These are phyloP conservation scores for Ophiocordyceps robertsii DNA, from an alignment of 2,329 filamentous ascomycete genomes.

Conservation along the genomic window DNA sequence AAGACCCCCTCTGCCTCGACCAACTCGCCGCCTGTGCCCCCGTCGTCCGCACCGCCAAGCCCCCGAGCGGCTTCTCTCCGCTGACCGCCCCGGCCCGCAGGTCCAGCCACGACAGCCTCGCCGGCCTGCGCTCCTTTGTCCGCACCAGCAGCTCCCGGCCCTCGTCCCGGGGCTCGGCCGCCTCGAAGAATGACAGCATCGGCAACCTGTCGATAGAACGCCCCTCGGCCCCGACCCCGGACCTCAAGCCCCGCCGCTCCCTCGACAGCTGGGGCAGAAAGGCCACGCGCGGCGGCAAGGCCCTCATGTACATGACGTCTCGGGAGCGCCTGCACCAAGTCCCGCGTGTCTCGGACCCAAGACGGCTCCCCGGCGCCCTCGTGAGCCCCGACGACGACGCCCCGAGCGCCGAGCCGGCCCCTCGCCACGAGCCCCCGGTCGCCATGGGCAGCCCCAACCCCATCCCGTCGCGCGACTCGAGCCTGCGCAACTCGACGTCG, in stretches of 20 bases:
- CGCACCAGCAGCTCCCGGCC: constrained; percentile 39
- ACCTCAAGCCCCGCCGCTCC: constrained; percentile 39
- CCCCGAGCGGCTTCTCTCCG: constrained; percentile 61
- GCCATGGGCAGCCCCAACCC: constrained; percentile 26
- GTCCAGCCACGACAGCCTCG: constrained; percentile 32
- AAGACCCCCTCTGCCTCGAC: constrained; percentile 34
- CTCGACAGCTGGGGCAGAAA: constrained; percentile 52
- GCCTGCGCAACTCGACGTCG: constrained; percentile 42
- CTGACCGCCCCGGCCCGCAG: constrained; percentile 42
- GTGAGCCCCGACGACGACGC: constrained; percentile 18
- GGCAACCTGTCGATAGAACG: constrained; percentile 52
- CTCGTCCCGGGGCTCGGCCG: constrained; percentile 42
- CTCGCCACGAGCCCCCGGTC: constrained; percentile 38
- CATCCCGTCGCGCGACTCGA: constrained; percentile 57
- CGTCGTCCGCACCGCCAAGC: constrained; percentile 69
- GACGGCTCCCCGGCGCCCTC: background rate
- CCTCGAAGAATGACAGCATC: constrained; percentile 47
- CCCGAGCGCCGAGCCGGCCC: constrained; percentile 37
- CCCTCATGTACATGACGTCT: constrained; percentile 62
- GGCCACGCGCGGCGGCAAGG: constrained; percentile 36
- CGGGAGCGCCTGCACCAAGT: constrained; percentile 46
- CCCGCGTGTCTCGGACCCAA: constrained; percentile 14
- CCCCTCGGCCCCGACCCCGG: constrained; percentile 29
- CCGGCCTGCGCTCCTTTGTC: constrained; percentile 47
- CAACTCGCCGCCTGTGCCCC: constrained; percentile 52